phyloP scores from a whole-genome alignment of 75 land plant genomes.

The Selaginella tamariscina region DNA sequence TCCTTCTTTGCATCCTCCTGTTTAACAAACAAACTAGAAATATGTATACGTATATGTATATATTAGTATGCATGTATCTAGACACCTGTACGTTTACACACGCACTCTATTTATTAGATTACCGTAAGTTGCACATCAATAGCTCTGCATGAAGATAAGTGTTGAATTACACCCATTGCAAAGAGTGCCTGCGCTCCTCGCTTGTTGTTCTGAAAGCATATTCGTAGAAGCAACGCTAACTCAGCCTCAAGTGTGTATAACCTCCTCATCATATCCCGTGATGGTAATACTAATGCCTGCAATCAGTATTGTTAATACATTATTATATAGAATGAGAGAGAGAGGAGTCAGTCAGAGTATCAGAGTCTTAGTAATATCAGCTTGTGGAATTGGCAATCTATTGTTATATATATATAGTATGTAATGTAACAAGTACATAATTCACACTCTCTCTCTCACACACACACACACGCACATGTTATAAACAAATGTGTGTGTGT shows the following conservation, averaged over 20 bases:
- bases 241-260: conserved; percentile 70
- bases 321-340: neutral
- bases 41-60: no score
- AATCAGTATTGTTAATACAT: neutral
- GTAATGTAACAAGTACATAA: no score
- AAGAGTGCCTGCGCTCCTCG: conserved; percentile 66
- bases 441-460: no score
- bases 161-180: conserved; percentile 84
- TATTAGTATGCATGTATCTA: no score
- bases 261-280: conserved; percentile 54
- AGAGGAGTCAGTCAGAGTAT: no score
- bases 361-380: no score
- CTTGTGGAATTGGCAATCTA: no score
- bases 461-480: no score
- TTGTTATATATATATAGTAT: no score
- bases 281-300: conserved; percentile 49
- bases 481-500: no score
- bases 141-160: conserved; percentile 60
- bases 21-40: neutral
- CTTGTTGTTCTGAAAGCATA: conserved; percentile 66
- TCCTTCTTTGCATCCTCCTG: conserved; percentile 47
- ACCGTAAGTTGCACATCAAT: conserved; percentile 40
- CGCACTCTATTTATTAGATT: neutral
- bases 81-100: neutral
- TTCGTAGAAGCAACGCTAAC: conserved; percentile 55